Evolutionary conservation across 1,284 basidiomycete genomes (phyloP).

Genomic region (Rhodotorula sp.): DNA sequence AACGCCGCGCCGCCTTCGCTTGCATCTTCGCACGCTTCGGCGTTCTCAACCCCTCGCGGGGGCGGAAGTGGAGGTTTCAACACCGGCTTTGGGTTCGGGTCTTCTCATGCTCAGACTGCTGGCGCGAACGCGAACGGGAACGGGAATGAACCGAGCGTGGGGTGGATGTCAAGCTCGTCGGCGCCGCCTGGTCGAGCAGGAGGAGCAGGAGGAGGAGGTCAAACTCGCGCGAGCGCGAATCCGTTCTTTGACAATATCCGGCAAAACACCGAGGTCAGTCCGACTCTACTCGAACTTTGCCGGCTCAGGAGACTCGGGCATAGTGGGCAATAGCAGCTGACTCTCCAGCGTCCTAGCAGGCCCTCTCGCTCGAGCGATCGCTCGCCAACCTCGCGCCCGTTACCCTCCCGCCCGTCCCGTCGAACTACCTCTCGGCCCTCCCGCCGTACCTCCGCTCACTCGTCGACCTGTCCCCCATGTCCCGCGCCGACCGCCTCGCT

Average conservation of each 20-base stretch:
- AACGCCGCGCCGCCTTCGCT: background rate
- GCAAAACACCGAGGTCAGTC: conserved; percentile 72
- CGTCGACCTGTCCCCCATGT: conserved; percentile 55
- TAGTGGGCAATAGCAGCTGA: background rate
- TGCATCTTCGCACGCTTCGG: background rate
- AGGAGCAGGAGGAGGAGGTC: background rate
- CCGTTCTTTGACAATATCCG: conserved; percentile 80
- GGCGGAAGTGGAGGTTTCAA: background rate
- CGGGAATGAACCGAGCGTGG: too few species aligned
- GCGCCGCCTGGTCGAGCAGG: background rate
- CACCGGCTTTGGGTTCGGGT: too few species aligned
- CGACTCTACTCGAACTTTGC: background rate
- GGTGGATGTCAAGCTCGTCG: background rate
- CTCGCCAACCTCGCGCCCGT: conserved; percentile 69
- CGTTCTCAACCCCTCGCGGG: background rate
- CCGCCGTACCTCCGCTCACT: conserved; percentile 79
- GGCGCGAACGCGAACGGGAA: too few species aligned
- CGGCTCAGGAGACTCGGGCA: too few species aligned
- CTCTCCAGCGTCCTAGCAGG: conserved; percentile 15
- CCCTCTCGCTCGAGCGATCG: conserved; percentile 40
- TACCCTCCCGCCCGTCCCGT: conserved; percentile 59
- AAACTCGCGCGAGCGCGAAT: conserved; percentile 45
- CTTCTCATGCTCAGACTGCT: too few species aligned
- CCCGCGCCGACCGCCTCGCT: conserved; percentile 75
- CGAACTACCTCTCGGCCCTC: conserved; percentile 53